Percentiles rank a stretch among this genome's conserved stretches.
These are phyloP conservation scores for Spinellus fusiger DNA, from an alignment of 192 early-diverging fungal genomes.

Conservation along the genomic window DNA sequence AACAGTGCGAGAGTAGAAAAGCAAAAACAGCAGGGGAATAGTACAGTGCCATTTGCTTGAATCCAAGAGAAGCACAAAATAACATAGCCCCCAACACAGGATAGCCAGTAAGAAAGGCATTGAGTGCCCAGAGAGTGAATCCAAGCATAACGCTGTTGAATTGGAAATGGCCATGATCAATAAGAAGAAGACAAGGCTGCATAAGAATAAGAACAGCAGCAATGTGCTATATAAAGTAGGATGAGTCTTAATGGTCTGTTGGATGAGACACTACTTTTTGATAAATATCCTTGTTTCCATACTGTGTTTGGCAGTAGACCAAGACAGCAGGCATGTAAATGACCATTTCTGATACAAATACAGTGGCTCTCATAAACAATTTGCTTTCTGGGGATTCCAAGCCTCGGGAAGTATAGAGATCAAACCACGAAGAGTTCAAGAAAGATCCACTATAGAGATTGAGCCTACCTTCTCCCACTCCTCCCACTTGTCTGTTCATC, in stretches of 20 bases:
- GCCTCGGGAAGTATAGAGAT: conserved; percentile 80
- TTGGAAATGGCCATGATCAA: conserved; percentile 97
- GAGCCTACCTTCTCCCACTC: not conserved
- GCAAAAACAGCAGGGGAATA: conserved; percentile 89
- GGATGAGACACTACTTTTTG: too few species aligned
- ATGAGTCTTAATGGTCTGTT: not conserved
- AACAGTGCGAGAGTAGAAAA: conserved; percentile 77
- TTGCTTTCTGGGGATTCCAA: conserved; percentile 67
- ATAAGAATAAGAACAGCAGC: conserved; percentile 56
- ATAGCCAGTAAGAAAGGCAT: conserved; percentile 53
- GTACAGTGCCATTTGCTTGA: conserved; percentile 98
- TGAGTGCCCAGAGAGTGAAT: conserved; percentile 70
- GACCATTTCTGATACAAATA: conserved; percentile 65
- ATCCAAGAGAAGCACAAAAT: conserved; percentile 81
- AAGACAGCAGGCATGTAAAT: conserved; percentile 75
- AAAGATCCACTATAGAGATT: conserved; percentile 49
- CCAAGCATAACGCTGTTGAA: conserved; percentile 98
- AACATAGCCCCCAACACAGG: conserved; percentile 68
- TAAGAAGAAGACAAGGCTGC: conserved; percentile 84
- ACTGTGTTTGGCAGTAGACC: conserved; percentile 51
- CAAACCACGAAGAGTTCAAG: conserved; percentile 83
- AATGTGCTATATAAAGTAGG: conserved; percentile 14
- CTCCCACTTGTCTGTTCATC: conserved; percentile 1
- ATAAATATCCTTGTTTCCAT: conserved; percentile 18
- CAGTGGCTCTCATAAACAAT: conserved; percentile 87